Base-by-base conservation (phyloP, 2,329 filamentous ascomycete genomes). In the Aspergillus transmontanensis region DNA sequence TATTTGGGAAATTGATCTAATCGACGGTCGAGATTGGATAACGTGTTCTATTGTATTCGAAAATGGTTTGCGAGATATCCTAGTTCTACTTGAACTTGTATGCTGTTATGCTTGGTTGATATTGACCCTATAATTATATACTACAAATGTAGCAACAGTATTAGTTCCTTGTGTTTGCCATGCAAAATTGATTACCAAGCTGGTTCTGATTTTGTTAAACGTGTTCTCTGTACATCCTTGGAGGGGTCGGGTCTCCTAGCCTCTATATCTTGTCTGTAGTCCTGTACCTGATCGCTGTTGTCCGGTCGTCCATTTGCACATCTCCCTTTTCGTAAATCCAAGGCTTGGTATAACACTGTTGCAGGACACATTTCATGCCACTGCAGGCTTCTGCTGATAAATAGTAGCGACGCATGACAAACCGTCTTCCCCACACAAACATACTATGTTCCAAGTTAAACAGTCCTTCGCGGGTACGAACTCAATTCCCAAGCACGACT, bases 51-150 rank as follows among this genome's bases (percentile, higher is more conserved):
- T 26, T 50, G 46, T 19, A 28, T n/a, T 41, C 7, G 26, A 28
- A 51, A n/a, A 53, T 57, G 50, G n/a, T 19, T 34, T 23, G 36
- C 58, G 56, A 55, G 59, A 64, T 64, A 64, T 64, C 62, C 62
- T 60, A 34, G 30, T 39, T 57, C n/a, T 43, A 10, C 36, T 32
- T 50, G 36, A 23, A 28, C 6, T 48, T 43, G 6, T 56, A 34
- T 46, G 23, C n/a, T 39, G n/a, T 41, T 51, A 46, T 50, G 46
- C 6, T 28, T 43, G 23, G 30, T 34, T 30, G 14, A 46, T 21
- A 21, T 41, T 56, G n/a, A 28, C 48, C 36, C 34, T n/a, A 39
- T 55, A 36, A 54, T 39, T 26, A 39, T 41, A 39, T 41, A 26
- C 34, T 28, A 39, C 32, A 39, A 23, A 36, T 39, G 51, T 55